Evolutionary conservation across 2,329 filamentous ascomycete species (phyloP).

Genomic region (Scedosporium minutisporum): DNA sequence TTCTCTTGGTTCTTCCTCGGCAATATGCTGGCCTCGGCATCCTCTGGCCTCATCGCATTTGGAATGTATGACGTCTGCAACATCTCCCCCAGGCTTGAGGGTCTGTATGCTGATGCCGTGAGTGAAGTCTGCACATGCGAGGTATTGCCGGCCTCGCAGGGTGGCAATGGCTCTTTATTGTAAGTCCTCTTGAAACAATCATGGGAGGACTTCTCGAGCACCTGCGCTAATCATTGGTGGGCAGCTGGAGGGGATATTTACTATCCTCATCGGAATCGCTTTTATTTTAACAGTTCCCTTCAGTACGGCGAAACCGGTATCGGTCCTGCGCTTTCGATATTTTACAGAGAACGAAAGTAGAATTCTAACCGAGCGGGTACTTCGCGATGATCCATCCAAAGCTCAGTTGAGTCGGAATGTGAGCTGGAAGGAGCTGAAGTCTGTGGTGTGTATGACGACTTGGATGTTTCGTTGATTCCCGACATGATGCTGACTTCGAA

Average conservation of each 20-base stretch:
- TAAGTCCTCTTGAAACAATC: slow-evolving; percentile 7
- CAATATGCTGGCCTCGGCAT: slow-evolving; percentile 29
- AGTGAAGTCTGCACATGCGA: slow-evolving; percentile 18
- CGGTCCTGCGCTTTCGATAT: slow-evolving; percentile 18
- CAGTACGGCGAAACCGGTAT: slow-evolving; percentile 19
- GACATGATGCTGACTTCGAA: background rate
- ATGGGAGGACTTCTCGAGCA: background rate
- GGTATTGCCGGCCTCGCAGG: slow-evolving; percentile 19
- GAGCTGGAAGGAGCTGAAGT: slow-evolving; percentile 21
- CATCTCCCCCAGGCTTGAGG: background rate
- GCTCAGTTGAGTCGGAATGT: slow-evolving; percentile 18
- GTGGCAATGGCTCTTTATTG: slow-evolving; percentile 25
- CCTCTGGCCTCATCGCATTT: slow-evolving; percentile 30
- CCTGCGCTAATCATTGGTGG: background rate
- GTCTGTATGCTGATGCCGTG: background rate
- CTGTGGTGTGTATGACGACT: slow-evolving; percentile 17
- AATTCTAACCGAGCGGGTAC: slow-evolving; percentile 23
- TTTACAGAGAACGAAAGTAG: slow-evolving; percentile 25
- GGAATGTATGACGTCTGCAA: slow-evolving; percentile 14
- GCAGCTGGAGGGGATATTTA: slow-evolving; percentile 22
- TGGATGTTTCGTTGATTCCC: background rate
- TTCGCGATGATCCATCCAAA: slow-evolving; percentile 26
- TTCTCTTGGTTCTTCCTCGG: slow-evolving; percentile 37
- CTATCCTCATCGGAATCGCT: slow-evolving; percentile 20
- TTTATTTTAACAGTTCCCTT: slow-evolving; percentile 22